Evolutionary conservation across 345 rosid genomes (phyloP), one percentile per base, ranked within the genome.

Genomic region (Eucalyptus albens): DNA sequence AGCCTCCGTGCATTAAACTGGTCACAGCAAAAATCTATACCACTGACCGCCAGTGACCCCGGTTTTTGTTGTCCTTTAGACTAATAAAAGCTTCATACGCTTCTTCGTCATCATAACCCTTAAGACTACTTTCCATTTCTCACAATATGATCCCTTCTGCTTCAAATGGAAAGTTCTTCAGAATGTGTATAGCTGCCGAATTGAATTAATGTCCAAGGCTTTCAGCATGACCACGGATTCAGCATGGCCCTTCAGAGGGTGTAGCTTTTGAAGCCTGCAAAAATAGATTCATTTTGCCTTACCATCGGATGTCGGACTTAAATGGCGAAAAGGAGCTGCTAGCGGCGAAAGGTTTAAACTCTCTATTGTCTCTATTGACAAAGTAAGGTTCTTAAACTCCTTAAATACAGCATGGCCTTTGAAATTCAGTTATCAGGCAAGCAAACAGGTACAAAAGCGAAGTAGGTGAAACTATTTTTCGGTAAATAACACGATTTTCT

Each of bases 181-280:
- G 83, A 5, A 77, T 21, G 98, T 96, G 90, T 95, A 96, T 88
- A 95, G 98, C 92, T 96, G 98, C 89, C 94, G 96, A 89, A 96
- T 96, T 10, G 96, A 91, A 86, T 97, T 97, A 65, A 97, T 95
- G 90, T 96, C 99, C 8, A 97, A 95, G 62, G 97, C 98, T 89
- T 96, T 95, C 55, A 95, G 95, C 95, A 93, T 96, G 91, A 94
- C 98, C 87, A 95, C 97, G 1, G 97, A 96, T 89, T 96, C 98
- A 13, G 96, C 98, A 37, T 96, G 98, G 59, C 99, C 98, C 92
- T 94, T 95, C 65, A 97, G 93, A 40, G 97, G 94, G 60, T 89
- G 47, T 83, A 95, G 92, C 92, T 97, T 97, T 86, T 97, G 93
- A 89, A 95, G 92, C 96, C 99, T 97, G 83, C 83, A 37, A 72